phyloP scores from a whole-genome alignment of 2,329 filamentous ascomycete genomes.

The Alternaria postmessia region DNA sequence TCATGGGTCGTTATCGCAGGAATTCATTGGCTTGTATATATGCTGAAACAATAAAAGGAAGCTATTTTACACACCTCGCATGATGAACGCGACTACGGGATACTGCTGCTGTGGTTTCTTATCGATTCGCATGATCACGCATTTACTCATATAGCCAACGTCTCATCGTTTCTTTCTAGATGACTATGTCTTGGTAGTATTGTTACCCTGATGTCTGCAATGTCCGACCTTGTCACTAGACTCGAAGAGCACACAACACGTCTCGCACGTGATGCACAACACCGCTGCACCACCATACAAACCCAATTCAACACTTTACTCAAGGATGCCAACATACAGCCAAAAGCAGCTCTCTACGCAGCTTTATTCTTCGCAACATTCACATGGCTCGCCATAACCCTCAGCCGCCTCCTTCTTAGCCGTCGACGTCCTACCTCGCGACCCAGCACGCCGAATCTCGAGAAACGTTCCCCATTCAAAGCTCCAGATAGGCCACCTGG shows the following conservation, averaged over 20 bases:
- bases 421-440: conserved; percentile 16
- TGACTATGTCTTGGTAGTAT: background rate
- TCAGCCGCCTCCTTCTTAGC: conserved; percentile 34
- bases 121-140: background rate
- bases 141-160: background rate
- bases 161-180: background rate
- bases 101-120: background rate
- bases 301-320: conserved; percentile 11
- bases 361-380: conserved; percentile 42
- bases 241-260: conserved; percentile 27
- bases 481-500: conserved; percentile 54
- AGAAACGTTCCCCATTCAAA: conserved; percentile 54
- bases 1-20: conserved; percentile 22
- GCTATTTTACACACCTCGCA: conserved; percentile 15
- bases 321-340: conserved; percentile 17
- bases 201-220: background rate
- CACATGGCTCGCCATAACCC: conserved; percentile 39
- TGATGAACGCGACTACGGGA: background rate
- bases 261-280: conserved; percentile 23
- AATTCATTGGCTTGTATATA: conserved; percentile 4
- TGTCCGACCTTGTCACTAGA: conserved; percentile 16
- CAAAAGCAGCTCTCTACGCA: conserved; percentile 40
- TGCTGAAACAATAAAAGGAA: conserved; percentile 10
- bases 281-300: background rate
- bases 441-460: conserved; percentile 54